Conservation (phyloP, 768 basidiomycete genomes). For the Auriscalpium vulgare region DNA sequence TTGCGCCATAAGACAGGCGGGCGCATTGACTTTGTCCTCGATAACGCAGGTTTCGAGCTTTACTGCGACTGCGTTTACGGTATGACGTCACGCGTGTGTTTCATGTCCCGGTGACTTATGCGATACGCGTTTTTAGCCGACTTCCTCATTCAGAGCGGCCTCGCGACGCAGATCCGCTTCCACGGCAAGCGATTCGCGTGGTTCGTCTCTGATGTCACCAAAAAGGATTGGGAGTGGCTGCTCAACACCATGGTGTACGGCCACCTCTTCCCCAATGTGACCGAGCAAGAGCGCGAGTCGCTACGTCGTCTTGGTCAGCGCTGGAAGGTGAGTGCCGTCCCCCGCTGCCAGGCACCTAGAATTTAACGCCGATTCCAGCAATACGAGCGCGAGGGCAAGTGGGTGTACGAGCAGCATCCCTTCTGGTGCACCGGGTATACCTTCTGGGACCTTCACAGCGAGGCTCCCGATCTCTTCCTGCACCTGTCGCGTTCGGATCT, state of each 20-base stretch:
- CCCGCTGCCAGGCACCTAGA: not conserved
- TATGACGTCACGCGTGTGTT: not conserved
- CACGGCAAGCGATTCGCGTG: constrained; percentile 94
- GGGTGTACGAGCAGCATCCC: constrained; percentile 91
- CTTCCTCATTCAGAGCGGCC: constrained; percentile 85
- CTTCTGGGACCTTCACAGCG: constrained; percentile 78
- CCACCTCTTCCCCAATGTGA: constrained; percentile 80
- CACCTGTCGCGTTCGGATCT: constrained; percentile 86
- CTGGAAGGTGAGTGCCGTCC: constrained; percentile 64
- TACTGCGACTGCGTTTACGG: constrained; percentile 86
- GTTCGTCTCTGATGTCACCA: constrained; percentile 93
- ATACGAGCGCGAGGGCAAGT: constrained; percentile 89
- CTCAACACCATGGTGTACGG: constrained; percentile 85
- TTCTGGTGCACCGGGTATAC: constrained; percentile 98
- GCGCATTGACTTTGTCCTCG: constrained; percentile 61
- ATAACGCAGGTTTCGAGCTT: constrained; percentile 83
- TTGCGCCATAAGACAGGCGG: constrained; percentile 30
- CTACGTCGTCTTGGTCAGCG: constrained; percentile 70
- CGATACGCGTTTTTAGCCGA: constrained; percentile 49
- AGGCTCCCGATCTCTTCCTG: constrained; percentile 87
- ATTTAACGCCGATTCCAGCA: constrained; percentile 35
- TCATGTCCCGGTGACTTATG: not conserved
- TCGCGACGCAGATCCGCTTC: constrained; percentile 80
- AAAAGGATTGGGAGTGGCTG: constrained; percentile 92
- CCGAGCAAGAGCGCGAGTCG: constrained; percentile 74